These are phyloP conservation scores for Diaporthe citriasiana DNA, from an alignment of 2,329 filamentous ascomycete genomes.

Conservation along the genomic window DNA sequence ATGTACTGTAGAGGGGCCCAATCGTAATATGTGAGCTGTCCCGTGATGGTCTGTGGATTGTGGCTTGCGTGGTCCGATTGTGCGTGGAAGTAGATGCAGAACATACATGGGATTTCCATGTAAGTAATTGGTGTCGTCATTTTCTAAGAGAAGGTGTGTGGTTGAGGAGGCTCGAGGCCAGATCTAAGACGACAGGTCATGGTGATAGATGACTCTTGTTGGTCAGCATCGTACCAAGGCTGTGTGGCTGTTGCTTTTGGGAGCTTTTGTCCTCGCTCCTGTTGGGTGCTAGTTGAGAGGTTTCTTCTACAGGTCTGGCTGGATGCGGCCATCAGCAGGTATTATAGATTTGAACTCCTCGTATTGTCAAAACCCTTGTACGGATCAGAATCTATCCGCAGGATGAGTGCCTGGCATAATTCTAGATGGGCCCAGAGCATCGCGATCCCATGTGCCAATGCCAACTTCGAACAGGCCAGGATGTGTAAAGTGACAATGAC, in stretches of 20 bases:
- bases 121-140: constrained; percentile 21
- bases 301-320: neutral
- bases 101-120: constrained; percentile 28
- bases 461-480: neutral
- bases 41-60: constrained; percentile 19
- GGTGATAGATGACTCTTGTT: neutral
- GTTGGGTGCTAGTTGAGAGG: neutral
- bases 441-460: neutral
- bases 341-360: neutral
- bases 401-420: neutral
- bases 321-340: neutral
- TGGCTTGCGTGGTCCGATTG: constrained; percentile 6
- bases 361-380: neutral
- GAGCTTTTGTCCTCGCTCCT: neutral
- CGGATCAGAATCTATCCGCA: neutral
- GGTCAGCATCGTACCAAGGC: neutral
- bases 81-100: constrained; percentile 7
- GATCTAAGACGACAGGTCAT: constrained; percentile 20
- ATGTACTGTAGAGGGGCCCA: constrained; percentile 18
- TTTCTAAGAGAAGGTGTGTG: neutral
- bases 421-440: constrained; percentile 10
- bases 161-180: neutral
- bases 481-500: neutral
- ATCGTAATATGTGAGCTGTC: constrained; percentile 14
- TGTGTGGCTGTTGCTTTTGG: neutral